Evolutionary conservation across 176 grass and related monocot species (phyloP), one percentile per base, ranked within the genome.

Genomic region (Ensete glaucum): DNA sequence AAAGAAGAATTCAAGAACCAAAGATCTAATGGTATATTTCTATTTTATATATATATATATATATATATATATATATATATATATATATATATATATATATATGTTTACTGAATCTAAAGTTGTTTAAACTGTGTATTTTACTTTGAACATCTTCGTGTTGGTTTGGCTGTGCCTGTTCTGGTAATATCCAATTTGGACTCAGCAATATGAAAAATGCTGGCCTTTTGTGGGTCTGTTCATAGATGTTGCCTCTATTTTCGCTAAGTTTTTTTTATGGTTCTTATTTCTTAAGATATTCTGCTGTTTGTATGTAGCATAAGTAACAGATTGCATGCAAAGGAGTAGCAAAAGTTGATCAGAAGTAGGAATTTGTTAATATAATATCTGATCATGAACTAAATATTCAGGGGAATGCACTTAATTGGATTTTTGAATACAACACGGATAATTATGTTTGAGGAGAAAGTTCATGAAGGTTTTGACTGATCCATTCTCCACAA

Each of bases 1-100:
- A 16, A 99, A 94, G 88, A 94, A 99, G 82, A 91, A 99, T 81
- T 82, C 91, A 84, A 99, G 96, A 77, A 99, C 95, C 51, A 99
- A 91, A 85, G 91, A 99, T 50, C 83, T 99, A 54, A 94, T 88
- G 85, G 96, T 99, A 91, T 64, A 50, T 56, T 74, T 8, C 8
- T 43, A 12, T 13, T 24, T 5, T n/a, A n/a, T n/a, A n/a, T n/a
- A n/a, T n/a, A n/a, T n/a, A n/a, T n/a, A n/a, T n/a, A n/a, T n/a
- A 23, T 23, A 23, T 23, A 23, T 23, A 23, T 23, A 12, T 43
- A 4, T 73, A 9, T 71, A 27, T 78, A 23, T 23, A 23, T 23
- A 23, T 23, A 23, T 23, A 12, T 43, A 23, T 23, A 23, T 23
- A 23, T 23, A 23, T 23, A 12, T 43, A 4, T 73, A 9, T 71